Conservation (phyloP, 192 early-diverging fungal genomes). For the Entrophospora sp. region DNA sequence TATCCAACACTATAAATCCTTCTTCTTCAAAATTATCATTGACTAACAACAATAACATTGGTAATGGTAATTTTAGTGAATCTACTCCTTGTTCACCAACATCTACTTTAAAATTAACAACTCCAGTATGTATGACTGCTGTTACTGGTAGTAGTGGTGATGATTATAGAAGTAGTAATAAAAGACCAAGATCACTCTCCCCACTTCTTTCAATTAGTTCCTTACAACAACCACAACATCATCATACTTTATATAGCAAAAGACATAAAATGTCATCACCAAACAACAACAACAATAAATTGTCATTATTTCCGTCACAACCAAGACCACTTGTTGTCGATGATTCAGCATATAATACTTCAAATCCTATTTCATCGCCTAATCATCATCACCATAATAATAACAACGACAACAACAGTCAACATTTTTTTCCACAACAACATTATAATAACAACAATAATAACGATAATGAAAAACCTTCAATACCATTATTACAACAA, state of each 20-base stretch:
- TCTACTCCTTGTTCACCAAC: conserved; percentile 20
- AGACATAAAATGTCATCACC: neutral
- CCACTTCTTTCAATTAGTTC: neutral
- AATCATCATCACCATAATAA: no score
- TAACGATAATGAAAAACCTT: no score
- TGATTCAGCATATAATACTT: no score
- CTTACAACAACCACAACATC: neutral
- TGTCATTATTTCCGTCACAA: no score
- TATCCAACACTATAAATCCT: no score
- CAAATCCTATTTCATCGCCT: no score
- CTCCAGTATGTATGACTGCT: no score
- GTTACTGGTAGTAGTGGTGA: no score
- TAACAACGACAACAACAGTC: neutral
- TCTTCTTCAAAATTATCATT: neutral
- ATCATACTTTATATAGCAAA: neutral
- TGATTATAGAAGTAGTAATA: neutral
- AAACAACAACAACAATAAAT: neutral
- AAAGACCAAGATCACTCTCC: neutral
- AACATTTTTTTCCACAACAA: neutral
- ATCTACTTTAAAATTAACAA: no score
- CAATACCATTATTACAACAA: neutral
- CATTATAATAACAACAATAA: no score
- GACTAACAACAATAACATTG: neutral
- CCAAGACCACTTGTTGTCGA: no score
- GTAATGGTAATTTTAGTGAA: no score